Evolutionary conservation across 371 early-diverging fungal genomes (phyloP).

Genomic region (Mycotypha africana): DNA sequence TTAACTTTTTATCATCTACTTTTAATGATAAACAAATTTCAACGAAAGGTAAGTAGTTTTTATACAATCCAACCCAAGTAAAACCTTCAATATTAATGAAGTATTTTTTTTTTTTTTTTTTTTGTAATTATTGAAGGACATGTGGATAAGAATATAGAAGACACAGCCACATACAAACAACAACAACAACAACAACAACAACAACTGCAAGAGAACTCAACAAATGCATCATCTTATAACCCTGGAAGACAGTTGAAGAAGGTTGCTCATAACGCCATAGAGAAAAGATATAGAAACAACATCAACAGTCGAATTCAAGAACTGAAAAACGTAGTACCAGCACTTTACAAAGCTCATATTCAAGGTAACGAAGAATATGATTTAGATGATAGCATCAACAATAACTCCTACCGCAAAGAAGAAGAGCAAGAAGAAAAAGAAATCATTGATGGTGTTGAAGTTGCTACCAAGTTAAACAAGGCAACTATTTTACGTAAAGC

Average conservation of each 20-base stretch:
- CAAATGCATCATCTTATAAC: constrained; percentile 6
- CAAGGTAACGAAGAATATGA: constrained; percentile 24
- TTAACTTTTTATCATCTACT: no score
- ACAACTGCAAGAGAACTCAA: constrained; percentile 9
- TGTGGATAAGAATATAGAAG: not conserved
- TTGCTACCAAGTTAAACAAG: constrained; percentile 79
- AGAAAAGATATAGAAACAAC: constrained; percentile 85
- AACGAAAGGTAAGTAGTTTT: not conserved
- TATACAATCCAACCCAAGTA: not conserved
- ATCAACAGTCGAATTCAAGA: constrained; percentile 87
- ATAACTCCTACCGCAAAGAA: no score
- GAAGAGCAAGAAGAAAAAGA: no score
- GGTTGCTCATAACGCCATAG: constrained; percentile 88
- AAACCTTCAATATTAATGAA: no score
- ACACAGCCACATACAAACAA: constrained; percentile 1
- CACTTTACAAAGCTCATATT: constrained; percentile 50
- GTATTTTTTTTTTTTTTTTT: not conserved
- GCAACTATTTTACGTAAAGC: constrained; percentile 81
- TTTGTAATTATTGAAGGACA: not conserved
- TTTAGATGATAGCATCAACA: constrained; percentile 31
- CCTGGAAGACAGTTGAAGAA: constrained; percentile 50
- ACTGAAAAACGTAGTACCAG: constrained; percentile 76
- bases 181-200: constrained; percentile 14
- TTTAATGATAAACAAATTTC: no score
- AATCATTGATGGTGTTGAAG: constrained; percentile 56